These are phyloP conservation scores for Stentor coeruleus DNA, from an alignment of 73 alveolate genomes.

Conservation along the genomic window DNA sequence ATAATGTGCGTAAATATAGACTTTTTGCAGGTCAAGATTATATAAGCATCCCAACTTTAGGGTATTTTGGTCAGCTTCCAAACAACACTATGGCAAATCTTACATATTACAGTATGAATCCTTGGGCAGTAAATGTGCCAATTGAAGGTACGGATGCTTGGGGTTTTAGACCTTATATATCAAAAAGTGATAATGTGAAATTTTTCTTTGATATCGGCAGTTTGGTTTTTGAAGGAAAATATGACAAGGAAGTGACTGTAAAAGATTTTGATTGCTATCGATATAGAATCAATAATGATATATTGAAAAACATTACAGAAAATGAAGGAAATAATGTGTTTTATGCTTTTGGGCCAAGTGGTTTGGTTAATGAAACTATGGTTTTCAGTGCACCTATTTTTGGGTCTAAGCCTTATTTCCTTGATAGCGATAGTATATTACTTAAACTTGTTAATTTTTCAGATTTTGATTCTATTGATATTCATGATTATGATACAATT, in stretches of 20 bases:
- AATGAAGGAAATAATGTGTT: not conserved
- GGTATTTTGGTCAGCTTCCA: conserved; percentile 2
- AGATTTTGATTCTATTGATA: not conserved
- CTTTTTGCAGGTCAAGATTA: not conserved
- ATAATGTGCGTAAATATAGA: not conserved
- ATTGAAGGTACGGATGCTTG: not conserved
- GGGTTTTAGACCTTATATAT: not conserved
- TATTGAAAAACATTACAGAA: not conserved
- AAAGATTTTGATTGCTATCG: not conserved
- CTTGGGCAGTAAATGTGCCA: not conserved
- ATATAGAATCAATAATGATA: not conserved
- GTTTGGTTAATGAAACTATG: not conserved
- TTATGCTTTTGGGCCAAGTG: not conserved
- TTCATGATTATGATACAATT: not conserved
- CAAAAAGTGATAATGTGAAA: not conserved
- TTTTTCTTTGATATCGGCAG: not conserved
- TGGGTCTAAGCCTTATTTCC: conserved; percentile 6
- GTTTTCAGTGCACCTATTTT: not conserved
- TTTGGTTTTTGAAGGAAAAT: not conserved
- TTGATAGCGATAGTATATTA: not conserved
- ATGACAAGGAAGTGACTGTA: not conserved
- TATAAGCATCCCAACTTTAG: not conserved
- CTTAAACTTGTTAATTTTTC: not conserved
- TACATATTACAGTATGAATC: not conserved
- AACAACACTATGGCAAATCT: not conserved